Evolutionary conservation across 306 rosid species (phyloP), one percentile per base, ranked within the genome.

Genomic region (Cucumis hystrix): DNA sequence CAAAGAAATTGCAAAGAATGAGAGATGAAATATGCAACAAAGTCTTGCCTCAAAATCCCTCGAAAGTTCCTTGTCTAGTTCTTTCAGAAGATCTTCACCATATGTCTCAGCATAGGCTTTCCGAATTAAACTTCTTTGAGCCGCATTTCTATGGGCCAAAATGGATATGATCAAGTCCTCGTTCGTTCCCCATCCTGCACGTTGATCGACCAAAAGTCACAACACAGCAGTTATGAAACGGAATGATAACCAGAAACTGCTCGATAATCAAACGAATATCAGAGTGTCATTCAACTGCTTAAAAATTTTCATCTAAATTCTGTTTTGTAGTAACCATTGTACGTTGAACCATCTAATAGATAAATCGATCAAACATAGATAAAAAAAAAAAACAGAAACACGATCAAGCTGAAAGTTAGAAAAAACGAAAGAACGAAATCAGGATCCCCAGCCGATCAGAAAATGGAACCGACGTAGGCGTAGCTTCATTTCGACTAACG

Each of bases 151-250:
- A 84, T 89, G 92, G 54, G 87, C 77, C 86, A 86, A 77, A 66
- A 89, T 89, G 66, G 92, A 83, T 64, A 87, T 80, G 82, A 89
- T 87, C 69, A 79, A 67, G 4, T 0, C 83, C 77, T 89, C 87
- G 39, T 89, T 85, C 35, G 92, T 89, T n/a, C 87, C 89, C 92
- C 90, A 89, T 78, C 90, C 92, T 88, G 80, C 35, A 80, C 30
- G 59, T 78, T 20, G 75, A 69, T 69, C 17, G 17, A 18, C 21
- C 52, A 66, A 3, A 8, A 41, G 14, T 17, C 49, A 60, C 61
- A 21, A 37, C 18, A 18, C 20, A 52, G 43, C 21, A 16, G 64
- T 21, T 33, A 78, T 17, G 37, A 9, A 65, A 37, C 54, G 30
- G 20, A 47, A 21, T 21, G 67, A 20, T 30, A 33, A 76, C 20